Conservation (phyloP, 352 stramenopile species). For the Phytophthora ramorum region DNA sequence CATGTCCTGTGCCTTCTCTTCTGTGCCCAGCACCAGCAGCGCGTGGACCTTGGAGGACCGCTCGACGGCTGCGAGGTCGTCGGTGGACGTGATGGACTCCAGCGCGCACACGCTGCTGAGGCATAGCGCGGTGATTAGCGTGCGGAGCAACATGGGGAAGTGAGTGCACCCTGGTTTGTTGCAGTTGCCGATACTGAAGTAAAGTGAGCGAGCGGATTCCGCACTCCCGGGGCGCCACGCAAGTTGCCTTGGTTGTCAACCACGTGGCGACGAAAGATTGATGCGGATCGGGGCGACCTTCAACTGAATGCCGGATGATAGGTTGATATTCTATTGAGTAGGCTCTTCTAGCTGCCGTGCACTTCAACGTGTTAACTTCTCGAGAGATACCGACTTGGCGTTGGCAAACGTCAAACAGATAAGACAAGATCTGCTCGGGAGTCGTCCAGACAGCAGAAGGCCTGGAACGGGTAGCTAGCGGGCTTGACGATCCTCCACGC, state of each 20-base stretch:
- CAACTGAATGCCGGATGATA: slow-evolving; percentile 11
- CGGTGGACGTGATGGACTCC: slow-evolving; percentile 31
- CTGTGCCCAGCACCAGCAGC: slow-evolving; percentile 39
- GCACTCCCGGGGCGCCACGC: background rate
- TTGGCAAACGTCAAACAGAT: too few relatives aligned
- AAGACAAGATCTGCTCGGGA: too few relatives aligned
- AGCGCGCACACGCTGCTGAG: slow-evolving; percentile 27
- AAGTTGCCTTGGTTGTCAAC: slow-evolving; percentile 2
- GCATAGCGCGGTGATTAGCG: slow-evolving; percentile 23
- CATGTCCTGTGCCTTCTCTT: slow-evolving; percentile 22
- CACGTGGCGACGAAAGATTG: slow-evolving; percentile 35
- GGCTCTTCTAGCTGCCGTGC: slow-evolving; percentile 12
- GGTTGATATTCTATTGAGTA: slow-evolving; percentile 13
- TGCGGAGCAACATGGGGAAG: slow-evolving; percentile 4
- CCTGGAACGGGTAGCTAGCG: too few relatives aligned
- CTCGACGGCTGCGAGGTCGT: slow-evolving; percentile 38
- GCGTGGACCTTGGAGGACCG: slow-evolving; percentile 38
- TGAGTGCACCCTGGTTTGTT: slow-evolving; percentile 11
- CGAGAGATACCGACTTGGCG: too few relatives aligned
- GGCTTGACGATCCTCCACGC: too few relatives aligned
- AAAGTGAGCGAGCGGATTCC: slow-evolving; percentile 16
- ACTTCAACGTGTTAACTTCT: slow-evolving; percentile 8
- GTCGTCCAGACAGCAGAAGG: too few relatives aligned
- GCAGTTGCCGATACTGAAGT: slow-evolving; percentile 22
- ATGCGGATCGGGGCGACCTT: slow-evolving; percentile 11